phyloP scores from a whole-genome alignment of 495 filamentous ascomycete species.

The Choiromyces venosus region DNA sequence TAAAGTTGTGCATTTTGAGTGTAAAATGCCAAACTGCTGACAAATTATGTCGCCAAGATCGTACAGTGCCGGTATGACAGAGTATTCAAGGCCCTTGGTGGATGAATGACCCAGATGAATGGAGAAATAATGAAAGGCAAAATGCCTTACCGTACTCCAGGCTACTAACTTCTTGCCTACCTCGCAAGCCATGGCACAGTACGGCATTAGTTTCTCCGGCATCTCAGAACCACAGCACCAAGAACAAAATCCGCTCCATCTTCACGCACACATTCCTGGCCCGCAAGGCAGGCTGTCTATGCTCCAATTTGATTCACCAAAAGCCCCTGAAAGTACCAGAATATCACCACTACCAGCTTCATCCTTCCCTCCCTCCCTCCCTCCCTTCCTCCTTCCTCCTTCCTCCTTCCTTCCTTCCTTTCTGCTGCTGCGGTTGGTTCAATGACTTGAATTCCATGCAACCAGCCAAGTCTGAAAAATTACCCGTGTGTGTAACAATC shows the following conservation, averaged over 20 bases:
- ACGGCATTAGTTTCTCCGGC: too few species aligned
- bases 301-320: neutral
- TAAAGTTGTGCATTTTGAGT: too few species aligned
- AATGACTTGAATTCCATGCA: neutral
- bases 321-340: neutral
- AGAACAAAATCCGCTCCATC: neutral
- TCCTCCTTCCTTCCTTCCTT: neutral
- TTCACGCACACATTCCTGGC: neutral
- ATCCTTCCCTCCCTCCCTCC: too few species aligned
- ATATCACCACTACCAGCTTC: neutral
- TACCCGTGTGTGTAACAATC: too few species aligned
- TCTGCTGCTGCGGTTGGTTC: neutral
- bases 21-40: too few species aligned
- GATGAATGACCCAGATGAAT: neutral
- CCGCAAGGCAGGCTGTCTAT: neutral
- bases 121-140: neutral
- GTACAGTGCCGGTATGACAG: too few species aligned
- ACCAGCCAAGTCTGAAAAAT: too few species aligned
- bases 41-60: too few species aligned
- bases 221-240: neutral
- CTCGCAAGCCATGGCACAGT: neutral
- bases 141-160: too few species aligned
- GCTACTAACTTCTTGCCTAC: neutral
- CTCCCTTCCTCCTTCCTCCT: too few species aligned
- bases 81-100: too few species aligned